Base-by-base conservation (phyloP, 257 asterid genomes). In the Ilex asprella region DNA sequence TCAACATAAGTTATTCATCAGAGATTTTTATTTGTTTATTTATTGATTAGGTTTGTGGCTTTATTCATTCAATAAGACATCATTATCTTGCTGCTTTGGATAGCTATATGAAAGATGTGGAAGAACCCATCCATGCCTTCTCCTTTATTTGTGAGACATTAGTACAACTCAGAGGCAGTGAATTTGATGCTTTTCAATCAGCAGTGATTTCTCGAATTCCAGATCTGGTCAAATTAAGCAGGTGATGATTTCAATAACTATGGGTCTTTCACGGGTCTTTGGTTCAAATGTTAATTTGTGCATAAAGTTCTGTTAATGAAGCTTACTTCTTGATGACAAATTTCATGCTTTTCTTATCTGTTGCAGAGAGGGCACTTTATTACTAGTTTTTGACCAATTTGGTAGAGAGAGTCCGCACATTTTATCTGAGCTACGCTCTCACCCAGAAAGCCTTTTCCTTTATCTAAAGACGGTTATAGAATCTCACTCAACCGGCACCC, bases 371-470 rank as follows among this genome's bases (percentile, higher is more conserved):
- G 97, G 86, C 61, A 49, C 89, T 61, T 86, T 85, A 76, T 74
- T 89, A 53, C 70, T 92, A 68, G 75, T 89, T 59, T 51, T 73
- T 67, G 81, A 72, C 69, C 94, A 82, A 76, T 85, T 86, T 58
- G 58, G 75, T 65, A 91, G 80, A 61, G 76, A 77, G 79, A 70
- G 61, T 63, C 79, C 80, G 59, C 60, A 70, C 58, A 85, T 85
- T 61, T 62, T 89, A 73, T 85, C 94, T 64, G 82, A 77, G 75
- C 84, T 92, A 57, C 86, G 39, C 67, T 74, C 89, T 73, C 80
- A 86, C 54, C 99, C 91, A 6, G 88, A 92, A 78, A 79, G 96
- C 82, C 94, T 85, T 66, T 89, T 86, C 77, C 89, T 89, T 63
- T 89, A 83, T 76, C 79, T 92, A 64, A 92, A 89, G 85, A 87